A percentile compares a stretch with the other conserved stretches of the same genome.
Evolutionary conservation across 2,329 filamentous ascomycete genomes (phyloP).

Genomic region (Aspergillus japonicus): DNA sequence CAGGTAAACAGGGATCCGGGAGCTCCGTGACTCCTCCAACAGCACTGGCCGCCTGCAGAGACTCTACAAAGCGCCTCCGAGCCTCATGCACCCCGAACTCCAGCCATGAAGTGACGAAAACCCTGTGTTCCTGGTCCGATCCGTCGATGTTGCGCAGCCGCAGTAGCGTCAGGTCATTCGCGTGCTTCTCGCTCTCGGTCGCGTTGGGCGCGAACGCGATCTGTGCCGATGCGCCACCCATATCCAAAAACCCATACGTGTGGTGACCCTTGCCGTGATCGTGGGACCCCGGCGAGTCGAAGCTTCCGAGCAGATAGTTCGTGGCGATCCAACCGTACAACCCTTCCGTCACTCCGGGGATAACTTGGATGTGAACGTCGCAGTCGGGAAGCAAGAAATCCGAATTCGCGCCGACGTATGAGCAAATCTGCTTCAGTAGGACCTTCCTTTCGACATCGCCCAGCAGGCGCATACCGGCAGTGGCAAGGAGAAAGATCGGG

Average conservation of each 20-base stretch:
- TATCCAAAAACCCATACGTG: conserved; percentile 96
- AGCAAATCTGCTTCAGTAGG: conserved; percentile 75
- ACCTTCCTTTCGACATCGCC: conserved; percentile 69
- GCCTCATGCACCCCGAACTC: conserved; percentile 97
- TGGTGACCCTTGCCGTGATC: conserved; percentile 83
- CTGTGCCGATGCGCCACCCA: conserved; percentile 96
- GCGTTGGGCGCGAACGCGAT: conserved; percentile 95
- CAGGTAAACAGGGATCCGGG: conserved; percentile 87
- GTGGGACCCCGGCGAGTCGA: conserved; percentile 73
- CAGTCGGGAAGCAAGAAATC: conserved; percentile 88
- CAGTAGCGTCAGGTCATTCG: conserved; percentile 81
- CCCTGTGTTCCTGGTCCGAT: conserved; percentile 71
- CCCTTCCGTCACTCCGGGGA: conserved; percentile 91
- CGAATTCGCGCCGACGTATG: conserved; percentile 74
- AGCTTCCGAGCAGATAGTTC: conserved; percentile 90
- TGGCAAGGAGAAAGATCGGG: conserved; percentile 91
- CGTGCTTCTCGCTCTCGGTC: conserved; percentile 86
- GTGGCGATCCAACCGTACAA: conserved; percentile 97
- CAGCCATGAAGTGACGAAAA: conserved; percentile 96
- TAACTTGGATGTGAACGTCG: conserved; percentile 84
- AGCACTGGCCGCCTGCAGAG: conserved; percentile 66
- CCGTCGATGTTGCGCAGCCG: conserved; percentile 83
- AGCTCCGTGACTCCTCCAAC: conserved; percentile 62
- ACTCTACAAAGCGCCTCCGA: conserved; percentile 76
- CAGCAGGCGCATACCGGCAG: conserved; percentile 88